These are phyloP conservation scores for Cryptosporidium ryanae DNA, from an alignment of 169 alveolate genomes.

Conservation along the genomic window DNA sequence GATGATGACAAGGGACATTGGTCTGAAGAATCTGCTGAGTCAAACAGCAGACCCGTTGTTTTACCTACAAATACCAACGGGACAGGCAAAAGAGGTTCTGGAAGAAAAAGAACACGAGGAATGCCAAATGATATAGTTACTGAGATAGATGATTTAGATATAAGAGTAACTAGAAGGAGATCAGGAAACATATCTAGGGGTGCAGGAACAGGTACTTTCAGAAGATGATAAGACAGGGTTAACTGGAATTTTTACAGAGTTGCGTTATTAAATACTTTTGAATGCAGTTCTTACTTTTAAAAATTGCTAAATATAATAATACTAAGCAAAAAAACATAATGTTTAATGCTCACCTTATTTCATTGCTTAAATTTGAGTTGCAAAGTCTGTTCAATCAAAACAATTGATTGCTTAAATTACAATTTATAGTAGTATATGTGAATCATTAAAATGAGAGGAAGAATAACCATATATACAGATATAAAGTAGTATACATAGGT, in stretches of 20 bases:
- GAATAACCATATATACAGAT: no score
- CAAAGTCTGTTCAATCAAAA: background rate
- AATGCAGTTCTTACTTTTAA: no score
- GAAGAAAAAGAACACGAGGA: slow-evolving; percentile 72
- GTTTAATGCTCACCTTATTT: background rate
- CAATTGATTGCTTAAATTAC: no score
- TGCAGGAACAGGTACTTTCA: background rate
- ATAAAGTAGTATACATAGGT: no score
- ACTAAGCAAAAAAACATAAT: background rate
- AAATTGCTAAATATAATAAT: background rate
- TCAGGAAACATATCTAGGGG: slow-evolving; percentile 59
- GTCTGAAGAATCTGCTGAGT: slow-evolving; percentile 72
- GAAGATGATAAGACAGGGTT: slow-evolving; percentile 5
- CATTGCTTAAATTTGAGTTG: background rate
- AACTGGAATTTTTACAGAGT: background rate
- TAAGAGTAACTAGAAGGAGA: slow-evolving; percentile 71
- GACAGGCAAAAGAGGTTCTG: slow-evolving; percentile 49
- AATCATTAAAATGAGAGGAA: no score
- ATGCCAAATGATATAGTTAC: slow-evolving; percentile 67
- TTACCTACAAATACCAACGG: slow-evolving; percentile 26
- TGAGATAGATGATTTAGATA: slow-evolving; percentile 65
- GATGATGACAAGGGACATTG: slow-evolving; percentile 74
- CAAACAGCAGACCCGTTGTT: slow-evolving; percentile 58
- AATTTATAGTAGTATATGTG: no score
- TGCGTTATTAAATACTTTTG: no score